A percentile compares a stretch with the other conserved stretches of the same genome.
Conservation (phyloP, 2,329 filamentous ascomycete genomes). For the Chaetoscypha palmicola region DNA sequence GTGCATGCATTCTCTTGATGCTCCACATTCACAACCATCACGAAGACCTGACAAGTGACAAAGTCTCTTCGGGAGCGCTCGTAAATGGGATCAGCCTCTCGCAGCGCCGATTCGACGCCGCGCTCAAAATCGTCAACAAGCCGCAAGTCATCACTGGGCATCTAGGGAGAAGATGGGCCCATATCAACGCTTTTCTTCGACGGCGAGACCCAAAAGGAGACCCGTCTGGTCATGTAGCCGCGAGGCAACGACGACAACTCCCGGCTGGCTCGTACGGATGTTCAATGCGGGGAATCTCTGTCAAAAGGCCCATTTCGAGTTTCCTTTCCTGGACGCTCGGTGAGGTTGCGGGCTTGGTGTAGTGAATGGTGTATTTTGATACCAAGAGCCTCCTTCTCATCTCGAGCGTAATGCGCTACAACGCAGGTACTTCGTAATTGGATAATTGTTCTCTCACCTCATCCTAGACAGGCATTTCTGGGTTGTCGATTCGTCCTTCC, state of each 20-base stretch:
- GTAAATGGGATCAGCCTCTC: background rate
- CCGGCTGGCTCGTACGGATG: background rate
- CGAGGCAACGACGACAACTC: background rate
- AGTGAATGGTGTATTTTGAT: background rate
- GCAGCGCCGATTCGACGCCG: background rate
- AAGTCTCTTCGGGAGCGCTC: background rate
- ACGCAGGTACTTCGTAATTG: background rate
- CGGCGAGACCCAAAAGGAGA: background rate
- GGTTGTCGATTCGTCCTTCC: constrained; percentile 1
- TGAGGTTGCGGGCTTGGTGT: background rate
- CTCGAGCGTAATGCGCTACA: background rate
- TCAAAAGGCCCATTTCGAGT: background rate
- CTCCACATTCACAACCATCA: constrained; percentile 1
- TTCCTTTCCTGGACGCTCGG: too few species aligned
- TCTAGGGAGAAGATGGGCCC: too few species aligned
- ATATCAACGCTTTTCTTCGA: too few species aligned
- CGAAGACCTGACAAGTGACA: constrained; percentile 2
- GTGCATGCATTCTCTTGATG: constrained; percentile 4
- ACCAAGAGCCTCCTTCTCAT: background rate
- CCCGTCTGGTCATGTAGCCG: background rate
- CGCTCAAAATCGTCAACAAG: background rate
- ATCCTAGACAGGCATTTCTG: background rate
- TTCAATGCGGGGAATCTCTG: background rate
- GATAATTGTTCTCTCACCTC: background rate
- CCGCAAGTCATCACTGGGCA: constrained; percentile 4